Evolutionary conservation across 257 asterid genomes (phyloP).

Genomic region (Verbena officinalis): DNA sequence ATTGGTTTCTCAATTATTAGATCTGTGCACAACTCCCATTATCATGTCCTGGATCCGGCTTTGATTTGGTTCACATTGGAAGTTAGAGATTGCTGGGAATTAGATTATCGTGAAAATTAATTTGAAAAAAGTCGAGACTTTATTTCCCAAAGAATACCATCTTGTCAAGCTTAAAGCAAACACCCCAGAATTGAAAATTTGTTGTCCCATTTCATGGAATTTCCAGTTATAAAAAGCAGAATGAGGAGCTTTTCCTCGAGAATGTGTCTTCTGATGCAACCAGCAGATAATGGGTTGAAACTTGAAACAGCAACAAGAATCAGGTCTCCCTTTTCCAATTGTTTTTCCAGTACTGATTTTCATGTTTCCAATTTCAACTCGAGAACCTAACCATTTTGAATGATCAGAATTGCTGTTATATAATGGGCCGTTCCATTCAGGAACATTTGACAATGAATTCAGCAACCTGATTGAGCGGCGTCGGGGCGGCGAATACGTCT

Average conservation of each 20-base stretch:
- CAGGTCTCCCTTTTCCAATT: constrained; percentile 64
- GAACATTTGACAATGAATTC: constrained; percentile 52
- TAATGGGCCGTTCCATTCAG: constrained; percentile 54
- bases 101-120: background rate
- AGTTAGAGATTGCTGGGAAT: background rate
- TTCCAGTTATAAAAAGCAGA: constrained; percentile 68
- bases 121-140: too few species aligned
- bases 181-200: constrained; percentile 54
- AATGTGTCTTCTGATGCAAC: constrained; percentile 55
- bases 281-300: constrained; percentile 40
- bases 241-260: constrained; percentile 67
- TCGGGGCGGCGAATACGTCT: constrained; percentile 42
- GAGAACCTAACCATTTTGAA: constrained; percentile 72
- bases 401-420: constrained; percentile 37
- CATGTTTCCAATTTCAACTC: constrained; percentile 24
- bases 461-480: constrained; percentile 44
- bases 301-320: constrained; percentile 57
- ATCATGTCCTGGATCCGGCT: background rate
- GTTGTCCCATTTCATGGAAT: constrained; percentile 80
- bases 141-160: too few species aligned
- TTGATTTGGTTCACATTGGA: background rate
- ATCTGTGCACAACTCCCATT: background rate
- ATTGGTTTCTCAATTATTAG: constrained; percentile 27
- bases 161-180: too few species aligned
- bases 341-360: constrained; percentile 31